Evolutionary conservation across 768 basidiomycete genomes (phyloP).

Genomic region (Boletus edulis): DNA sequence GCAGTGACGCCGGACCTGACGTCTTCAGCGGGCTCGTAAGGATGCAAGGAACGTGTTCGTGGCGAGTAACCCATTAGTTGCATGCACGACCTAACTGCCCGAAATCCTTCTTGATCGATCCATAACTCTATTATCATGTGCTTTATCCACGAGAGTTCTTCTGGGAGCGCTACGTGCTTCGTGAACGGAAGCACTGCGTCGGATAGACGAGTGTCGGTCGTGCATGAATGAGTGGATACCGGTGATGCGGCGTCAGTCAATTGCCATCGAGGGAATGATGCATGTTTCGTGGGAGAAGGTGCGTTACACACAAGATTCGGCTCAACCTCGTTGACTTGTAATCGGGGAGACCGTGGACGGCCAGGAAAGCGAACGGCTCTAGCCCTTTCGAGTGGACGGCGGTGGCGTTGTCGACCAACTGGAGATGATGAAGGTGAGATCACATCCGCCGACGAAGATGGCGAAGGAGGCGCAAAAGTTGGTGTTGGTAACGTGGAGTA

Average conservation of each 20-base stretch:
- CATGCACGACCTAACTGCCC: slow-evolving; percentile 58
- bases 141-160: slow-evolving; percentile 51
- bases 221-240: slow-evolving; percentile 5
- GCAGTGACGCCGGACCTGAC: slow-evolving; percentile 34
- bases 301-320: not conserved
- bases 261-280: slow-evolving; percentile 12
- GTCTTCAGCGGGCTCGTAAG: slow-evolving; percentile 26
- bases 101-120: slow-evolving; percentile 85
- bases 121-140: slow-evolving; percentile 56
- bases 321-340: slow-evolving; percentile 18
- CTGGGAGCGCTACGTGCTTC: slow-evolving; percentile 30
- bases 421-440: slow-evolving; percentile 21
- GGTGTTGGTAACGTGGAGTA: slow-evolving; percentile 29
- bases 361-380: slow-evolving; percentile 32
- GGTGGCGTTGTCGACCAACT: slow-evolving; percentile 21
- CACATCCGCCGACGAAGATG: slow-evolving; percentile 27
- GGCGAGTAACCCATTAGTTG: slow-evolving; percentile 51
- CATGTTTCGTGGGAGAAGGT: slow-evolving; percentile 2
- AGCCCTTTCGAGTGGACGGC: slow-evolving; percentile 32
- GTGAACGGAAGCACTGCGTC: slow-evolving; percentile 6
- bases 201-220: slow-evolving; percentile 1
- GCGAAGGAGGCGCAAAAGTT: slow-evolving; percentile 28
- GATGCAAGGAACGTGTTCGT: slow-evolving; percentile 28
- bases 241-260: slow-evolving; percentile 6
- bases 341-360: slow-evolving; percentile 24